These are phyloP conservation scores for Juglanconis oblonga DNA, from an alignment of 2,329 filamentous ascomycete genomes.

Conservation along the genomic window DNA sequence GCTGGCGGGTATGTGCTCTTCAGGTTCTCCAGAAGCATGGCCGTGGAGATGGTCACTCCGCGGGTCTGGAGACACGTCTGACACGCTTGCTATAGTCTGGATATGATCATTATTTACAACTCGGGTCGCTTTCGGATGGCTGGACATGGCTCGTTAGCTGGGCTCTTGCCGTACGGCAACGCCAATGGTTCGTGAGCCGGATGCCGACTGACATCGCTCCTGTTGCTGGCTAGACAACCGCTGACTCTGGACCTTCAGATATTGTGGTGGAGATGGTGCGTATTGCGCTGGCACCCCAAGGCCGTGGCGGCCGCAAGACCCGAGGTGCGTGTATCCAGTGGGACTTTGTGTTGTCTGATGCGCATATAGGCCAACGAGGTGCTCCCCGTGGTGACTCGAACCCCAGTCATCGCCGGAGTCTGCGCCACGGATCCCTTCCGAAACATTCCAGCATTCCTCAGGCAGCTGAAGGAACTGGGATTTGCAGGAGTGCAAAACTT, in stretches of 20 bases:
- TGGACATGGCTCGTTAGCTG: conserved; percentile 65
- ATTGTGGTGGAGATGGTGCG: conserved; percentile 66
- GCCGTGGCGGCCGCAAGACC: neutral
- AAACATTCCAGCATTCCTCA: conserved; percentile 57
- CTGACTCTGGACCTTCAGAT: conserved; percentile 29
- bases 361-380: conserved; percentile 56
- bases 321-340: no score
- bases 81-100: conserved; percentile 34
- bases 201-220: neutral
- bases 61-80: neutral
- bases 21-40: neutral
- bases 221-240: neutral
- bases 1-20: conserved; percentile 46
- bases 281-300: neutral
- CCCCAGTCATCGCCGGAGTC: conserved; percentile 67
- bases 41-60: neutral
- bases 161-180: conserved; percentile 69
- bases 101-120: conserved; percentile 72
- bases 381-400: conserved; percentile 59
- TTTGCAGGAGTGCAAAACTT: conserved; percentile 73
- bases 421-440: conserved; percentile 70
- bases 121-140: conserved; percentile 72
- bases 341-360: neutral
- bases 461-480: conserved; percentile 57
- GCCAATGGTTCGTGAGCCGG: conserved; percentile 46